These are phyloP conservation scores for Pyricularia sp. DNA, from an alignment of 2,329 filamentous ascomycete species.

Conservation along the genomic window DNA sequence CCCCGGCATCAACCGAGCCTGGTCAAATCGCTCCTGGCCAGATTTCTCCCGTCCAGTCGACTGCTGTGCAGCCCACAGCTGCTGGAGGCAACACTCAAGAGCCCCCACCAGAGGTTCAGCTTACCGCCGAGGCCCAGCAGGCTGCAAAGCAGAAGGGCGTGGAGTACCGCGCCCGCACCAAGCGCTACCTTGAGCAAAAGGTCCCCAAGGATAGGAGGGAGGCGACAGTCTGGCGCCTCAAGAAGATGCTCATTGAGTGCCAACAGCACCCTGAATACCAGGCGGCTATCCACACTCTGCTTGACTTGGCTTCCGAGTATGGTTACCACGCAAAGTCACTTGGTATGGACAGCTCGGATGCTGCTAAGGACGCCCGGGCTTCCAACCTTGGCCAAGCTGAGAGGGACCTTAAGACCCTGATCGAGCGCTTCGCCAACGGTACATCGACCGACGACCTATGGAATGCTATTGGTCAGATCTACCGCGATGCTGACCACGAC, in stretches of 20 bases:
- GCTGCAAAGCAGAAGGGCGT: constrained; percentile 27
- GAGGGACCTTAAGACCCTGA: constrained; percentile 71
- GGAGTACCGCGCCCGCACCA: constrained; percentile 34
- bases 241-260: constrained; percentile 96
- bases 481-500: constrained; percentile 77
- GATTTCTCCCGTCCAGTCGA: not conserved
- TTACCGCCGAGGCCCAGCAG: constrained; percentile 50
- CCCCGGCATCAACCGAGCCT: not conserved
- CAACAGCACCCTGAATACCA: constrained; percentile 93
- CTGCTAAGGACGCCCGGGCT: constrained; percentile 64
- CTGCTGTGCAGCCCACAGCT: not conserved
- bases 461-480: constrained; percentile 75
- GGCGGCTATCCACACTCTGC: constrained; percentile 78
- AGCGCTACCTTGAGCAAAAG: constrained; percentile 75
- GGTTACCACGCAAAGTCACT: constrained; percentile 61
- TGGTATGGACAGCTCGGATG: constrained; percentile 53
- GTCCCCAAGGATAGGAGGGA: constrained; percentile 88
- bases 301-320: constrained; percentile 79
- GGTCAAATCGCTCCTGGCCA: not conserved
- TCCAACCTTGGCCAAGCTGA: constrained; percentile 59
- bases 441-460: constrained; percentile 84
- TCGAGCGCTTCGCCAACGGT: constrained; percentile 93
- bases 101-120: constrained; percentile 22
- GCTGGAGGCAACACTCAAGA: not conserved
- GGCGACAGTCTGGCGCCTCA: constrained; percentile 83